Evolutionary conservation across 768 basidiomycete genomes (phyloP), one percentile per base, ranked within the genome.

Genomic region (Auriscalpium vulgare): DNA sequence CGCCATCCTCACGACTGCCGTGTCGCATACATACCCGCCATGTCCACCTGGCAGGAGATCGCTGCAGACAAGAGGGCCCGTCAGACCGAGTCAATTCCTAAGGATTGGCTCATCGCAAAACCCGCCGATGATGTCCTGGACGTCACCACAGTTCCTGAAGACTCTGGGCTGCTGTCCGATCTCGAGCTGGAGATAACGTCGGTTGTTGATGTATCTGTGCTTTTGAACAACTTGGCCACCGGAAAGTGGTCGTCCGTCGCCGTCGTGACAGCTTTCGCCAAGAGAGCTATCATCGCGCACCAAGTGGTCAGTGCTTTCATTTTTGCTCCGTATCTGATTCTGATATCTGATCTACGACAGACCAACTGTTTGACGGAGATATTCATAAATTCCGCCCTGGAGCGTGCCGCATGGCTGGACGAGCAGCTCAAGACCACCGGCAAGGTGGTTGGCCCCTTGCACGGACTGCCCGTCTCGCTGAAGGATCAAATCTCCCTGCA

Each of bases 181-280:
- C 71, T 66, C 34, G 85, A 89, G 60, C 61, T 87, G 29, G 76
- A 77, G 57, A 88, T 88, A 43, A 89, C 87, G 2, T 77, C 76
- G 46, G 72, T 73, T 0, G 67, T 65, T 44, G 83, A 87, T 62
- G 62, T 68, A 19, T 56, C 60, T 13, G 61, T 66, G 8, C 67
- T 91, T 4, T 70, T 90, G 35, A 56, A 69, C 29, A 84, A 78
- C 37, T 70, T 91, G 13, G 79, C 78, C 13, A 68, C 62, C 1
- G 75, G 75, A 3, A 67, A 71, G 47, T 88, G 83, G 83, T 75
- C 85, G 0, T 73, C 85, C 2, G 79, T 87, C 1, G 70, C 73
- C 35, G 77, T 78, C 23, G 71, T 72, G 7, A 68, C 64, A 5
- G 75, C 78, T 9, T 79, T 74, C 68, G 72, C 69, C 68, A 78